These are phyloP conservation scores for Syzygium jambos DNA, from an alignment of 345 rosid genomes.

Conservation along the genomic window DNA sequence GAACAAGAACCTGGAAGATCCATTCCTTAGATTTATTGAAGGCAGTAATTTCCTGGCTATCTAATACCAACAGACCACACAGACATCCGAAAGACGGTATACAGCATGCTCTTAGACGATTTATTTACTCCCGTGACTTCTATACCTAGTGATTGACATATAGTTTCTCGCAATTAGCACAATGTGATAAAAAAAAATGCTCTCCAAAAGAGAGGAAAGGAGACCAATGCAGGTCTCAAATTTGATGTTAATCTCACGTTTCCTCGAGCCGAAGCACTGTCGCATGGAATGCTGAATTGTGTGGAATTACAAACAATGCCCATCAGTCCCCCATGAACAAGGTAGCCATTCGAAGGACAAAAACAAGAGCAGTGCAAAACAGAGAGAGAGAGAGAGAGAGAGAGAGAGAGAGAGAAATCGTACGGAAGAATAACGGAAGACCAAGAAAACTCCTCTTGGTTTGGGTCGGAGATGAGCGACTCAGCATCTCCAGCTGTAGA, in stretches of 20 bases:
- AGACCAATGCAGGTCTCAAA: not conserved
- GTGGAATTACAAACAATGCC: not conserved
- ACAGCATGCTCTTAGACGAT: not conserved
- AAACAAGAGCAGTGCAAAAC: not conserved
- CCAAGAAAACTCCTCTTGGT: slow-evolving; percentile 73
- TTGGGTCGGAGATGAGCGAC: slow-evolving; percentile 29
- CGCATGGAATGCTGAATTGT: not conserved
- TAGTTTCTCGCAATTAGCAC: not conserved
- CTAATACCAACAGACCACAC: not conserved
- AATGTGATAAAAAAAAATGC: not conserved
- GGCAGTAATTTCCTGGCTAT: not conserved
- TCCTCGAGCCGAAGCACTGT: not conserved
- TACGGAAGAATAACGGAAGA: slow-evolving; percentile 84
- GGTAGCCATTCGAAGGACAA: not conserved
- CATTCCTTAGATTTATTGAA: not conserved
- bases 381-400: slow-evolving; percentile 13
- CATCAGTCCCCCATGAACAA: not conserved
- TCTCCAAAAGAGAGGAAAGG: not conserved
- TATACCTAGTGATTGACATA: not conserved
- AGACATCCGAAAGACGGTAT: not conserved
- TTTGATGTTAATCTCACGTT: not conserved
- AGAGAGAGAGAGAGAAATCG: slow-evolving; percentile 19
- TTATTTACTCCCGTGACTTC: not conserved
- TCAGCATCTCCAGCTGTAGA: slow-evolving; percentile 47
- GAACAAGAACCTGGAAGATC: slow-evolving; percentile 58